Percentiles rank a stretch among this genome's conserved stretches.
phyloP scores from a whole-genome alignment of 441 rosid genomes.

The Gossypium gossypioides region DNA sequence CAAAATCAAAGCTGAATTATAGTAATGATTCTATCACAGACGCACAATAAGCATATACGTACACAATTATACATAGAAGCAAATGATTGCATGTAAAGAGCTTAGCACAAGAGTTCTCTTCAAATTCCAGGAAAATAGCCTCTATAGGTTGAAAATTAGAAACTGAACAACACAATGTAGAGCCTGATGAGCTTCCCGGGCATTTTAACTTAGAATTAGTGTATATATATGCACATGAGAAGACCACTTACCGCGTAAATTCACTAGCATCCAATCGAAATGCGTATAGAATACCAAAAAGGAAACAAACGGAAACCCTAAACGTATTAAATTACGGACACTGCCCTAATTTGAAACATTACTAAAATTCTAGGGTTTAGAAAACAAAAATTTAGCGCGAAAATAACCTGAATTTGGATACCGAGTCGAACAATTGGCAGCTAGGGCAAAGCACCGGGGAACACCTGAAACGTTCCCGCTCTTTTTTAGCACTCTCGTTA shows the following conservation, averaged over 20 bases:
- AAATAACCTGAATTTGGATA: slow-evolving; percentile 50
- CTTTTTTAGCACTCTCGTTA: not conserved
- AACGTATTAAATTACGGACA: slow-evolving; percentile 11
- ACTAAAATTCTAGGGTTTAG: slow-evolving; percentile 45
- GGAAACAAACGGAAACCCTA: slow-evolving; percentile 21
- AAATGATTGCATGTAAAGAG: not conserved
- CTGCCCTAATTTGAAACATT: slow-evolving; percentile 24
- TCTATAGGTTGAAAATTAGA: slow-evolving; percentile 19
- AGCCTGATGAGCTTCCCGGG: slow-evolving; percentile 10
- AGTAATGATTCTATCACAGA: not conserved
- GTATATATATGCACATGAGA: slow-evolving; percentile 17
- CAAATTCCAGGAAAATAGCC: not conserved
- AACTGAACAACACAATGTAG: slow-evolving; percentile 12
- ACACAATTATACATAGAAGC: not conserved
- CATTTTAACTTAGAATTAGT: slow-evolving; percentile 8
- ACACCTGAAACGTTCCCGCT: slow-evolving; percentile 18
- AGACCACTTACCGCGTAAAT: slow-evolving; percentile 11
- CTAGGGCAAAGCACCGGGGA: slow-evolving; percentile 35
- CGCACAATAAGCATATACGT: not conserved
- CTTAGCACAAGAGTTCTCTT: slow-evolving; percentile 7
- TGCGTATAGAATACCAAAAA: slow-evolving; percentile 14
- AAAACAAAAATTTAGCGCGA: slow-evolving; percentile 5
- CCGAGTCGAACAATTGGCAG: slow-evolving; percentile 22
- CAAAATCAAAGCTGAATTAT: not conserved
- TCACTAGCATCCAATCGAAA: slow-evolving; percentile 22